Base-by-base conservation (phyloP, 2,329 filamentous ascomycete genomes). In the Fusarium begoniae region DNA sequence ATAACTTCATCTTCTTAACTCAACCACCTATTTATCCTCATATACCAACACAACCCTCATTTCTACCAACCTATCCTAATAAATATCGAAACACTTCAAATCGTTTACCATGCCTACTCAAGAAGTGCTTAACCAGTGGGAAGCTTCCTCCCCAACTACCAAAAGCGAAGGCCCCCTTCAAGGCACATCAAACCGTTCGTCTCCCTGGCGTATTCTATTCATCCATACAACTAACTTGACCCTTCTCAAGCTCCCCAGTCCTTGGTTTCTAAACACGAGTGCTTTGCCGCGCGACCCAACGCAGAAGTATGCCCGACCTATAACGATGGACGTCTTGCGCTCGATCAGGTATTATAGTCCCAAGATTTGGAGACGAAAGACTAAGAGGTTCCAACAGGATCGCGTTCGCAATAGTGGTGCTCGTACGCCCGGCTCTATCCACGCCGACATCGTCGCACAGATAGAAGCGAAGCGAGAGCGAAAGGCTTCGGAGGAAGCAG, bases 381-480 rank as follows among this genome's bases (percentile, higher is more conserved):
- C 41, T 66, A 38, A 70, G 4, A 12, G 0, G 1, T 11, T 6
- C 4, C 5, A 24, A 37, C 7, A 80, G 79, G 68, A 77, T 38
- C 73, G 77, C 8, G 75, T 80, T 44, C 60, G 50, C 45, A 76
- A 75, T 48, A 78, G 47, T 11, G 76, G 79, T 20, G 78, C 79
- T 3, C 71, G 68, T 37, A 77, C 78, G 8, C 78, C 78, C 10
- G 53, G 51, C 24, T 79, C 79, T 22, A 68, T 80, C 13, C 76
- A 70, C 17, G 69, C 69, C 32, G 76, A 80, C 63, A 80, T 79
- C 44, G 56, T 76, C 48, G 69, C 69, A n/a, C 75, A 76, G 51
- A 69, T 77, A 32, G 70, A 70, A 51, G 70, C 69, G 28, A 75
- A 69, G 35, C 66, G 50, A 30, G 58, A 71, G 24, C 62, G 62